Conservation (phyloP, 352 stramenopile genomes). For the Chrysophaeum taylorii region DNA sequence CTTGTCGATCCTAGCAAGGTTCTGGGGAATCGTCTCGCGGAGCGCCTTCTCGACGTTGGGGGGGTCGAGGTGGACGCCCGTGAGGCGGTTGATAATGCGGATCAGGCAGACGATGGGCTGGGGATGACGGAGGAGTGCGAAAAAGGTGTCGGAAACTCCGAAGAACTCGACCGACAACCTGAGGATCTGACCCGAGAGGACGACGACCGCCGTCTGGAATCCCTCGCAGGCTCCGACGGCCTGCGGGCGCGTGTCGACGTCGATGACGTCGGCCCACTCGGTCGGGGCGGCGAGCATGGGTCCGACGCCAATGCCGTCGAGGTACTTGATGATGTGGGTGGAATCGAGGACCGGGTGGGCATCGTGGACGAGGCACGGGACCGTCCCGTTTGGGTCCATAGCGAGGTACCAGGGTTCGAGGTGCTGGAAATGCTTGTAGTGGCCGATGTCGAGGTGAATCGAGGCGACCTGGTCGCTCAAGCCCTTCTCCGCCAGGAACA, state of each 20-base stretch:
- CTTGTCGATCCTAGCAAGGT: not conserved
- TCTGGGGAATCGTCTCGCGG: not conserved
- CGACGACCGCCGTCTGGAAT: not conserved
- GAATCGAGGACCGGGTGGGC: not conserved
- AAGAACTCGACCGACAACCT: not conserved
- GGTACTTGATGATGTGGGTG: not conserved
- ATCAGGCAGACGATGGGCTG: not conserved
- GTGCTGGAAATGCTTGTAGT: not conserved
- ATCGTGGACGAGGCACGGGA: not conserved
- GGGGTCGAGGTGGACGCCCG: not conserved
- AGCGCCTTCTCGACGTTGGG: not conserved
- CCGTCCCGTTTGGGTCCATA: not conserved
- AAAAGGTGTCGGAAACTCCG: not conserved
- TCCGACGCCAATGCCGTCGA: not conserved
- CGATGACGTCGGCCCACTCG: not conserved
- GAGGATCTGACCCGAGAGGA: not conserved
- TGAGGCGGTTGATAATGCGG: not conserved
- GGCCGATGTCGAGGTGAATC: not conserved
- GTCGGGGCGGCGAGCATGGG: too few species aligned
- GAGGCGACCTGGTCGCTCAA: not conserved
- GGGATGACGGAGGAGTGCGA: not conserved
- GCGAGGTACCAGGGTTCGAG: not conserved
- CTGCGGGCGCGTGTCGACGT: not conserved
- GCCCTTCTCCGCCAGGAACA: not conserved
- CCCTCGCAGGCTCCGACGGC: not conserved